Evolutionary conservation across 768 basidiomycete species (phyloP).

Genomic region (Suillus brevipes): DNA sequence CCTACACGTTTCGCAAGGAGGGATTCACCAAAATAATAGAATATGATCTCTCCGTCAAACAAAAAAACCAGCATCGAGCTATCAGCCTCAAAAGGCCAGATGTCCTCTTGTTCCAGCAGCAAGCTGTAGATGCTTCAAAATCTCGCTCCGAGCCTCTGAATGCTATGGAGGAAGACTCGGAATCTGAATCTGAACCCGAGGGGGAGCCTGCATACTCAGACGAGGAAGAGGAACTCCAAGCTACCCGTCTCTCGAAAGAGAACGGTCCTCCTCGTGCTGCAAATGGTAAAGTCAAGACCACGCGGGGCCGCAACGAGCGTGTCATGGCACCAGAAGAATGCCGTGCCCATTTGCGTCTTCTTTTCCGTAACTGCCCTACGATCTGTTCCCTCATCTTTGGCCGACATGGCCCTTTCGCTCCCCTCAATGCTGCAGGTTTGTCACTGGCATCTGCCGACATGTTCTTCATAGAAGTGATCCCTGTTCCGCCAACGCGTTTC

Average conservation of each 20-base stretch:
- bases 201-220: slow-evolving; percentile 51
- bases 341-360: slow-evolving; percentile 85
- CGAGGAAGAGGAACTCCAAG: slow-evolving; percentile 39
- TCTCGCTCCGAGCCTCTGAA: slow-evolving; percentile 25
- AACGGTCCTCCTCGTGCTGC: slow-evolving; percentile 62
- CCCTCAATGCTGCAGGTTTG: slow-evolving; percentile 56
- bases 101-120: slow-evolving; percentile 59
- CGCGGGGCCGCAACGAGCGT: slow-evolving; percentile 84
- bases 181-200: slow-evolving; percentile 49
- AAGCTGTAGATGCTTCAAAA: slow-evolving; percentile 25
- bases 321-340: slow-evolving; percentile 91
- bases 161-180: slow-evolving; percentile 48
- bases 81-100: slow-evolving; percentile 67
- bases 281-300: slow-evolving; percentile 74
- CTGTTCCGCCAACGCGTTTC: slow-evolving; percentile 93
- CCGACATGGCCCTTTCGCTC: slow-evolving; percentile 83
- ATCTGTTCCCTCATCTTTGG: slow-evolving; percentile 90
- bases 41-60: slow-evolving; percentile 81
- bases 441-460: slow-evolving; percentile 84
- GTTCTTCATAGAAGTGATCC: slow-evolving; percentile 94
- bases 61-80: slow-evolving; percentile 60
- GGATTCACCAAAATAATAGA: slow-evolving; percentile 93
- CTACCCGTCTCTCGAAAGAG: slow-evolving; percentile 25
- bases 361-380: slow-evolving; percentile 81
- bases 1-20: slow-evolving; percentile 91